These are phyloP conservation scores for Magnusiomyces ingens DNA, from an alignment of 1,139 yeast genomes.

Conservation along the genomic window DNA sequence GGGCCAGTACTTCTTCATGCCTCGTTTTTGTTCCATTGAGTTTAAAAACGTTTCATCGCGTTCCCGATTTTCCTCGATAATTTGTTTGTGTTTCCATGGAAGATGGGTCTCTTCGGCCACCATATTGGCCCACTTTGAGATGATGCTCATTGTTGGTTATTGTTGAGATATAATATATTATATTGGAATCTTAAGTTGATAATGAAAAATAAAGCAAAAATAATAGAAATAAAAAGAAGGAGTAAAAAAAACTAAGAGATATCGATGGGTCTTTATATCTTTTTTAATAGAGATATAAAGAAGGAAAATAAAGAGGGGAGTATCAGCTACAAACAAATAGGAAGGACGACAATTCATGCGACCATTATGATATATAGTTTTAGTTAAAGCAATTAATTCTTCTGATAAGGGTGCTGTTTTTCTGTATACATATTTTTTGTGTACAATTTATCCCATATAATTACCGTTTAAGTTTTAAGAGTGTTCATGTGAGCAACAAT, in stretches of 20 bases:
- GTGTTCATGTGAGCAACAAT: too few relatives aligned
- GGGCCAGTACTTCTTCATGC: slow-evolving; percentile 48
- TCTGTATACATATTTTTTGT: too few relatives aligned
- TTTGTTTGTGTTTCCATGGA: slow-evolving; percentile 15
- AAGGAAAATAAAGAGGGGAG: too few relatives aligned
- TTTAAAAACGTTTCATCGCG: slow-evolving; percentile 11
- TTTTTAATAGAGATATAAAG: too few relatives aligned
- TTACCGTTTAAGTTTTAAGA: too few relatives aligned
- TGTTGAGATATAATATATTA: neutral
- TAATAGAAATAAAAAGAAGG: neutral
- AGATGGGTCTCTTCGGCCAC: slow-evolving; percentile 15
- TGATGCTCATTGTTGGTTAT: slow-evolving; percentile 8
- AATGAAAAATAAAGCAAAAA: neutral
- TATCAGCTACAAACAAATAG: too few relatives aligned
- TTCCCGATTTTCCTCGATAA: slow-evolving; percentile 6
- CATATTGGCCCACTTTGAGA: slow-evolving; percentile 13
- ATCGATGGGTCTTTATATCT: neutral
- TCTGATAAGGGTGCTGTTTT: too few relatives aligned
- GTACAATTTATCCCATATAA: too few relatives aligned
- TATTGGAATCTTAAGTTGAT: neutral
- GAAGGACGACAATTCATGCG: too few relatives aligned
- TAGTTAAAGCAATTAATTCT: too few relatives aligned
- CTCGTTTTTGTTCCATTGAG: slow-evolving; percentile 10
- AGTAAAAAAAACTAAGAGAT: neutral
- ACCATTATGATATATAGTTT: too few relatives aligned